Percentiles rank a stretch among this genome's conserved stretches.
Evolutionary conservation across 441 rosid genomes (phyloP).

Genomic region (Monsonia emarginata): DNA sequence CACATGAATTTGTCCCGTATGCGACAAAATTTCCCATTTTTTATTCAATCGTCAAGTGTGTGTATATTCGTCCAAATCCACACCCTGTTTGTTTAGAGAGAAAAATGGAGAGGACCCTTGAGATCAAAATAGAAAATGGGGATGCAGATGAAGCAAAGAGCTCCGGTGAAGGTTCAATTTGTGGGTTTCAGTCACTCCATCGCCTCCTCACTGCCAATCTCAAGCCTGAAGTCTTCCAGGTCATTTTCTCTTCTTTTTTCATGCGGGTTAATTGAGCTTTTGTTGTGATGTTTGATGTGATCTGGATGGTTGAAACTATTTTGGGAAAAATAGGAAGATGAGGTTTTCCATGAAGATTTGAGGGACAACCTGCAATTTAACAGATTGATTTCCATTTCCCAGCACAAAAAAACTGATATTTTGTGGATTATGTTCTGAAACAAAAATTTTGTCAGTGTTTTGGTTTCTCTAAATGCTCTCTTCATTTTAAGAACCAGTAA

Average conservation of each 20-base stretch:
- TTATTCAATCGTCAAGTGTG: too few species aligned
- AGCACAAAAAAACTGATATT: too few species aligned
- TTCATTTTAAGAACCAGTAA: background rate
- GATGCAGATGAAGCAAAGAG: slow-evolving; percentile 7
- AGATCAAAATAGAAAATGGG: slow-evolving; percentile 19
- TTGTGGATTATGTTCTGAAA: too few species aligned
- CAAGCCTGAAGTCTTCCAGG: slow-evolving; percentile 70
- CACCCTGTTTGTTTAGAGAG: background rate
- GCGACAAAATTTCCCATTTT: background rate
- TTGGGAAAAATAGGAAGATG: too few species aligned
- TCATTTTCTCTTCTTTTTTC: too few species aligned
- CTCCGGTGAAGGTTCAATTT: slow-evolving; percentile 46
- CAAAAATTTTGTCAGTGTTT: background rate
- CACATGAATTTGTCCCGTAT: background rate
- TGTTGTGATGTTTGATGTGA: background rate
- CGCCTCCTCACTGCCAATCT: slow-evolving; percentile 61
- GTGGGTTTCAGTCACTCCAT: slow-evolving; percentile 72
- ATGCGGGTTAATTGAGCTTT: background rate
- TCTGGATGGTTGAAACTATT: background rate
- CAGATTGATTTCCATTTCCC: too few species aligned
- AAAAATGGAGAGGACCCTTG: slow-evolving; percentile 22
- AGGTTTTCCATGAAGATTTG: too few species aligned
- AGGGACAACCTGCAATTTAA: too few species aligned
- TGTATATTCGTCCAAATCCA: background rate
- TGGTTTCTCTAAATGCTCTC: background rate